A percentile compares a stretch with the other conserved stretches of the same genome.
Evolutionary conservation across 192 early-diverging fungal genomes (phyloP).

Genomic region (Nowakowskiella sp.): DNA sequence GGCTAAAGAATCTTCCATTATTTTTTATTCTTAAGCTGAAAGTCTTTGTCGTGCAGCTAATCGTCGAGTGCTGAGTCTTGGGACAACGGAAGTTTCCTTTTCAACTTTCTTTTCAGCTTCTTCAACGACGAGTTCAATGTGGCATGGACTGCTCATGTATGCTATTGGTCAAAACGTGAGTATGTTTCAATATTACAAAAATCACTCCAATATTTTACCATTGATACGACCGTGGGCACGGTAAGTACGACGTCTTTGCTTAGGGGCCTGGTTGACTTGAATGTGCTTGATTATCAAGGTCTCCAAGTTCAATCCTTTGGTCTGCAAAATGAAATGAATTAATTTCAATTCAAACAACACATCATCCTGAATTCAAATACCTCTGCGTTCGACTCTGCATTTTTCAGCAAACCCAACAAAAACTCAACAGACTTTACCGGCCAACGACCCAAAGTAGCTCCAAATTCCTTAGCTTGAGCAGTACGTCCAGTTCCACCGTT

Average conservation of each 20-base stretch:
- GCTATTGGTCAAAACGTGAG: constrained; percentile 31
- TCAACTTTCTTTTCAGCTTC: constrained; percentile 84
- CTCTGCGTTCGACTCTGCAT: constrained; percentile 95
- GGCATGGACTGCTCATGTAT: constrained; percentile 92
- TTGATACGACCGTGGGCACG: constrained; percentile 98
- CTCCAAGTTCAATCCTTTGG: constrained; percentile 87
- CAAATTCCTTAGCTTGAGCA: constrained; percentile 93
- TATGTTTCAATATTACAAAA: constrained; percentile 4
- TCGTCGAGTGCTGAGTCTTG: constrained; percentile 30
- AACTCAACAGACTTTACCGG: constrained; percentile 95
- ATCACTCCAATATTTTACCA: constrained; percentile 28
- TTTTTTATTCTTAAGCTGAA: too few species aligned
- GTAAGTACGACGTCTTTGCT: constrained; percentile 94
- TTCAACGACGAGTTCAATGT: constrained; percentile 90
- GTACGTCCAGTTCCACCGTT: constrained; percentile 93
- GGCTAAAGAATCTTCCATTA: too few species aligned
- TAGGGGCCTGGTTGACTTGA: constrained; percentile 96
- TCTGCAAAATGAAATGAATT: constrained; percentile 26
- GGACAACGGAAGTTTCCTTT: constrained; percentile 35
- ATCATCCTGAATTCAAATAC: constrained; percentile 27
- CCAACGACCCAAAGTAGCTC: constrained; percentile 88
- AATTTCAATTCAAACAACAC: neutral
- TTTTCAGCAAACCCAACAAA: constrained; percentile 88
- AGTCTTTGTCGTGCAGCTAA: too few species aligned
- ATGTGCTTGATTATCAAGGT: constrained; percentile 88